Evolutionary conservation across 2,329 filamentous ascomycete species (phyloP).

Genomic region (Trichoderma polysporum): DNA sequence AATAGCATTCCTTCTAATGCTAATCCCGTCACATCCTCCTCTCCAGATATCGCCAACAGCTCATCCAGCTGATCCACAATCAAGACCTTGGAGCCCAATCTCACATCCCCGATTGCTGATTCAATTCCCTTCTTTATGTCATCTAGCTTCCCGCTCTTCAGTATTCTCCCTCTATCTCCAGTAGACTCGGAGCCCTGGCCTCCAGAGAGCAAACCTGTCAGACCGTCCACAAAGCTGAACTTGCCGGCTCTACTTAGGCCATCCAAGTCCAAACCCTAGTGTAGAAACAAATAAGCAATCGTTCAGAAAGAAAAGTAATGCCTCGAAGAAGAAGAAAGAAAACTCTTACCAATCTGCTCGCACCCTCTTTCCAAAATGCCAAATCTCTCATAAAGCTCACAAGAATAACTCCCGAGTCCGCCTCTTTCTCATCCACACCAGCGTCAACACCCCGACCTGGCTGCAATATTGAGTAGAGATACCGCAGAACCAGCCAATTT

Average conservation of each 20-base stretch:
- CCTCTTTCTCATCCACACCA: conserved; percentile 23
- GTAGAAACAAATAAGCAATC: neutral
- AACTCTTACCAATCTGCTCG: conserved; percentile 59
- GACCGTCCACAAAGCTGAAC: conserved; percentile 74
- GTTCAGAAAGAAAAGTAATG: neutral
- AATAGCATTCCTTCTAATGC: conserved; percentile 58
- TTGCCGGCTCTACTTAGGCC: conserved; percentile 54
- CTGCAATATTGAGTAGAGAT: conserved; percentile 49
- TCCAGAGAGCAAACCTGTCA: conserved; percentile 55
- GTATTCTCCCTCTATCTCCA: conserved; percentile 13
- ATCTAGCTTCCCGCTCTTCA: conserved; percentile 35
- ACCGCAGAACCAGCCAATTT: conserved; percentile 64
- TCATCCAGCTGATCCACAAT: conserved; percentile 67
- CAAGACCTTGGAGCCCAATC: conserved; percentile 47
- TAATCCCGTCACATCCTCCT: conserved; percentile 40
- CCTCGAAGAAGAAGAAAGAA: neutral
- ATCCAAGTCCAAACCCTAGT: conserved; percentile 69
- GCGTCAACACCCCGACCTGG: conserved; percentile 24
- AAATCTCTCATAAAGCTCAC: conserved; percentile 80
- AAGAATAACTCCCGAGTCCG: conserved; percentile 60
- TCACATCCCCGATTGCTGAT: conserved; percentile 39
- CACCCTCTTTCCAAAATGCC: conserved; percentile 74
- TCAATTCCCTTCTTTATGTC: conserved; percentile 43
- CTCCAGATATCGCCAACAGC: conserved; percentile 58
- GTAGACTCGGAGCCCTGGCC: neutral